Evolutionary conservation across 2,329 filamentous ascomycete species (phyloP).

Genomic region (Claviceps fusiformis): DNA sequence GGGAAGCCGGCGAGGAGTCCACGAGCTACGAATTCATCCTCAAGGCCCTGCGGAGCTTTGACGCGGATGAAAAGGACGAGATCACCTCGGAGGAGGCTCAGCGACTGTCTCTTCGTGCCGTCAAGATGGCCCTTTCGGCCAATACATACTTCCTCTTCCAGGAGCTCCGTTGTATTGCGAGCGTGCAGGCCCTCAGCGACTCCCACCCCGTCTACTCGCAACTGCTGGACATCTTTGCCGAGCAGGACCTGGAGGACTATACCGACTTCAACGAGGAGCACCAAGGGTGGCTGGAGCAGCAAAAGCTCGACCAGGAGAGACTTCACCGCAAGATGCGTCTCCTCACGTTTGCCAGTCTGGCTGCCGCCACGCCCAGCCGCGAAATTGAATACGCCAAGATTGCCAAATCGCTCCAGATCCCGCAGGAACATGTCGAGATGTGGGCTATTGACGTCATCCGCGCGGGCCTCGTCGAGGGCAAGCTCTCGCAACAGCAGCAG

Average conservation of each 20-base stretch:
- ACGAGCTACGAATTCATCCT: conserved; percentile 55
- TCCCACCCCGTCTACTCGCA: conserved; percentile 78
- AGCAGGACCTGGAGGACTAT: conserved; percentile 89
- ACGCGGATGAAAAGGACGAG: conserved; percentile 40
- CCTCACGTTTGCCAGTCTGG: conserved; percentile 80
- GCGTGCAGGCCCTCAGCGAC: conserved; percentile 74
- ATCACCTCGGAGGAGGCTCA: conserved; percentile 46
- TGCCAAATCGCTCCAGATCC: conserved; percentile 70
- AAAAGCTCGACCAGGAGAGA: conserved; percentile 56
- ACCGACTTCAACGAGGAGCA: conserved; percentile 91
- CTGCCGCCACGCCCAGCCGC: conserved; percentile 68
- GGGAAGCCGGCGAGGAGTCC: conserved; percentile 61
- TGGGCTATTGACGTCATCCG: conserved; percentile 99
- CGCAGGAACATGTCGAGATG: conserved; percentile 77
- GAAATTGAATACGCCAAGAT: conserved; percentile 83
- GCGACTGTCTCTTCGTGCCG: conserved; percentile 42
- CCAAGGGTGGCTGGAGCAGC: conserved; percentile 67
- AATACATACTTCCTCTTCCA: conserved; percentile 55
- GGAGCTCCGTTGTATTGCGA: conserved; percentile 68
- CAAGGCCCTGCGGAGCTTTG: conserved; percentile 48
- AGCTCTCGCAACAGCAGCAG: conserved; percentile 82
- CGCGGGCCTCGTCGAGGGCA: conserved; percentile 88
- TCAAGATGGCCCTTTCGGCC: conserved; percentile 40
- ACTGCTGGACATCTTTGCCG: conserved; percentile 87
- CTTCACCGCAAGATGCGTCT: conserved; percentile 94